Percentiles rank a stretch among this genome's conserved stretches.
Conservation (phyloP, 176 grass and related monocot genomes). For the Pontederia crassipes region DNA sequence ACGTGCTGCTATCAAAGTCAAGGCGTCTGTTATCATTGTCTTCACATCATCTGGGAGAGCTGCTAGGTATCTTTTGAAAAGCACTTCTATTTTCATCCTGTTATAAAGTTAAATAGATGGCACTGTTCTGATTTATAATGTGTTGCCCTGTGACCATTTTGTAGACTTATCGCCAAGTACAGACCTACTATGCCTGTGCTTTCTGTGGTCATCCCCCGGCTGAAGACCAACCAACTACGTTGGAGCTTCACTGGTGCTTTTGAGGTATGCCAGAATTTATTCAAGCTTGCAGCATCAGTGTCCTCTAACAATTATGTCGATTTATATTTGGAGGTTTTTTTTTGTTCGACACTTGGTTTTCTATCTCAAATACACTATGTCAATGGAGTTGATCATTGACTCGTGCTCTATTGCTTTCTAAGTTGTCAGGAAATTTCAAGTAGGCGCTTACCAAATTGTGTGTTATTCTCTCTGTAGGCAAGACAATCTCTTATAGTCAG, state of each 20-base stretch:
- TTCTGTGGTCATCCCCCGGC: slow-evolving; percentile 97
- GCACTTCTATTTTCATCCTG: background rate
- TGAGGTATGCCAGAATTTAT: slow-evolving; percentile 38
- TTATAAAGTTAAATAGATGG: background rate
- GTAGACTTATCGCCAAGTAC: slow-evolving; percentile 91
- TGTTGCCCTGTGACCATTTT: slow-evolving; percentile 2
- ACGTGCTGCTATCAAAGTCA: slow-evolving; percentile 97
- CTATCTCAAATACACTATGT: too few species aligned
- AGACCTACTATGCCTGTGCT: slow-evolving; percentile 98
- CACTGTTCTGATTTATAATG: background rate
- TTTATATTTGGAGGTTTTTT: slow-evolving; percentile 6
- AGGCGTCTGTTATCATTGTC: slow-evolving; percentile 90
- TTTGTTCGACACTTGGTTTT: slow-evolving; percentile 17
- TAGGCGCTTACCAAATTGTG: background rate
- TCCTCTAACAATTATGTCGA: background rate
- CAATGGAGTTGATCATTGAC: too few species aligned
- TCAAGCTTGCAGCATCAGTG: background rate
- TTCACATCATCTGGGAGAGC: slow-evolving; percentile 97
- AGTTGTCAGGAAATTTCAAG: background rate
- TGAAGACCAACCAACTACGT: slow-evolving; percentile 93
- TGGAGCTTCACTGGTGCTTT: slow-evolving; percentile 98
- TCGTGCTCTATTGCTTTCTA: background rate
- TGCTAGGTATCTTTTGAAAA: slow-evolving; percentile 56
- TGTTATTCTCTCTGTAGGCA: slow-evolving; percentile 39
- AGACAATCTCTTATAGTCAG: slow-evolving; percentile 95